Base-by-base conservation (phyloP, 805 yeast genomes). In the Ogataea degrootiae region DNA sequence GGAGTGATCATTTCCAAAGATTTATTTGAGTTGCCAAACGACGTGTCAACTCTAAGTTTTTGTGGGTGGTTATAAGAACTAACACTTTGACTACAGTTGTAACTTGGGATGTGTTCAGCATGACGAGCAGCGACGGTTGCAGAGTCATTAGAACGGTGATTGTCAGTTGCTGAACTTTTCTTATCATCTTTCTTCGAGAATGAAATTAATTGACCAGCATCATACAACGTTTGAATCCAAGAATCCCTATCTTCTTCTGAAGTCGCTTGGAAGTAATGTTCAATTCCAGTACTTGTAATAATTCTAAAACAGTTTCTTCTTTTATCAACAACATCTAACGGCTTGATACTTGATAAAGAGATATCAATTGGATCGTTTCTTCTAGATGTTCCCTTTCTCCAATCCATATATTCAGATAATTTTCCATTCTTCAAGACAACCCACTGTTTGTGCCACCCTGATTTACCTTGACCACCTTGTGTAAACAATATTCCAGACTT, bases 391-490 rank as follows among this genome's bases (percentile, higher is more conserved):
- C 88, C 88, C 47, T 74, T 78, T 56, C 91, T 77, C 94, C 96
- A 89, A 65, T 88, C 90, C 40, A 84, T 74, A 60, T 77, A 88
- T 59, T 88, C 94, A 39, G 74, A 71, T 38, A 89, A 67, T 48
- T 73, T 76, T 2, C 92, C 90, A n/a, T 80, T 77, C 14, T 77
- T 75, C 43, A 88, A 69, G 0, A 82, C 87, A 0, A 89, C 86
- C 91, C 96, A 87, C 62, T 85, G 90, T 58, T 87, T 88, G 63
- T 88, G 95, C 97, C 96, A 90, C 3, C 85, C 84, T 21, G 71
- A 77, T 49, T 77, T 77, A 0, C 82, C 80, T 48, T 77, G 80
- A 0, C 84, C 85, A 0, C 83, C 82, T 35, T 77, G 67, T 2
- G 79, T 72, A 57, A 76, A 80, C n/a, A 82, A 60, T 12, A 80